Evolutionary conservation across 1,284 basidiomycete species (phyloP).

Genomic region (Moesziomyces sp.): DNA sequence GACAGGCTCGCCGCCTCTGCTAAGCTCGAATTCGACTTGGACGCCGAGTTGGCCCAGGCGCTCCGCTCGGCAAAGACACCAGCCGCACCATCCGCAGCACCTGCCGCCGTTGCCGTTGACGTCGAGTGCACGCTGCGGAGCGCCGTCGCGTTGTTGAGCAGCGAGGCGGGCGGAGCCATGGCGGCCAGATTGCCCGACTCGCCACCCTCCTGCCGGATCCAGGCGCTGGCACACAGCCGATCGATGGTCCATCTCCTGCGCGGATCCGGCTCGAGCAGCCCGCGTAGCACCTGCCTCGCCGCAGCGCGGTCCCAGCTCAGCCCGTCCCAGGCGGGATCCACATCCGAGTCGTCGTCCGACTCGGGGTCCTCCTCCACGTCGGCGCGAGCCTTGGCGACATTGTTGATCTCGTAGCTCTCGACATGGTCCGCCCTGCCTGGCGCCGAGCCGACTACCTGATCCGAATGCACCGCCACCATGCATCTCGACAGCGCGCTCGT

Average conservation of each 20-base stretch:
- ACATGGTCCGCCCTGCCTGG: constrained; percentile 41
- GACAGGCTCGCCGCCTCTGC: background rate
- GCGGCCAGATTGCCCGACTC: constrained; percentile 4
- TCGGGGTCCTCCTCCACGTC: constrained; percentile 55
- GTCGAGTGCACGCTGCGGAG: constrained; percentile 1
- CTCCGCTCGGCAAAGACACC: constrained; percentile 9
- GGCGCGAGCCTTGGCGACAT: constrained; percentile 41
- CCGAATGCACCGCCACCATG: constrained; percentile 30
- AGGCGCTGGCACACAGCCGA: constrained; percentile 28
- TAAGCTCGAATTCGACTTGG: background rate
- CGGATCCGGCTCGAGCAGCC: constrained; percentile 56
- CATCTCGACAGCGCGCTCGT: constrained; percentile 3
- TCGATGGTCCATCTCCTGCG: constrained; percentile 58
- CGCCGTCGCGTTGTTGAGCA: background rate
- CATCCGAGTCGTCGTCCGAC: constrained; percentile 46
- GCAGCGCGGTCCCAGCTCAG: constrained; percentile 52
- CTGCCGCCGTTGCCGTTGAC: constrained; percentile 2
- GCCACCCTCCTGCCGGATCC: constrained; percentile 30
- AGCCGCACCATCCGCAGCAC: background rate
- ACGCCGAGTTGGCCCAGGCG: background rate
- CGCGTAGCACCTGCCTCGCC: constrained; percentile 51
- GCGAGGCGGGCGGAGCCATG: background rate
- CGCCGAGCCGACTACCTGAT: constrained; percentile 46
- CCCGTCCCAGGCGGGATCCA: constrained; percentile 54
- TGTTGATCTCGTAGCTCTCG: constrained; percentile 47